A percentile compares a stretch with the other conserved stretches of the same genome.
Conservation (phyloP, 2,329 filamentous ascomycete species). For the Fusarium cyanostomum region DNA sequence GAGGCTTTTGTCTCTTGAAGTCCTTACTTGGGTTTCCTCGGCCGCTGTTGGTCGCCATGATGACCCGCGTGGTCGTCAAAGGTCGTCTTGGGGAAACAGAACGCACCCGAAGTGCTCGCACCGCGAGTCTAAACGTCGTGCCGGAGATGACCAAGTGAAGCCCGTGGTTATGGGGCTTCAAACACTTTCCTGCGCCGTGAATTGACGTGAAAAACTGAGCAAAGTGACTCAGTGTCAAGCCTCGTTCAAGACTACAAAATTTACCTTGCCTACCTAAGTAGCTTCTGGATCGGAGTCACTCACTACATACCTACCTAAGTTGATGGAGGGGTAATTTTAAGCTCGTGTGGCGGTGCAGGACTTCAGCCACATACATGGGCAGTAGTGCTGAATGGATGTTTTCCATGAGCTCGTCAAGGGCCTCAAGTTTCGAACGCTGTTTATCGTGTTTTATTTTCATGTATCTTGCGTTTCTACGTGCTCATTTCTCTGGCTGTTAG, state of each 20-base stretch:
- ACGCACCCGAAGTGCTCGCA: constrained; percentile 68
- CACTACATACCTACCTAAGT: constrained; percentile 12
- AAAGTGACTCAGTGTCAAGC: constrained; percentile 36
- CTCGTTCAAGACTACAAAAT: constrained; percentile 32
- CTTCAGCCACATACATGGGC: constrained; percentile 23
- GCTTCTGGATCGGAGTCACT: constrained; percentile 27
- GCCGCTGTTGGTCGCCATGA: constrained; percentile 68
- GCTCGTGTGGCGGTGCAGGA: constrained; percentile 31
- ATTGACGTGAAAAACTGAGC: constrained; percentile 28
- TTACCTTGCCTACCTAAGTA: constrained; percentile 33
- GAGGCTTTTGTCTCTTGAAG: not conserved
- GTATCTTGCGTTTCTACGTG: not conserved
- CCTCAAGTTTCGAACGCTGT: not conserved
- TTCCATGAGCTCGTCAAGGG: not conserved
- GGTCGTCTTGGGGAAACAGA: constrained; percentile 60
- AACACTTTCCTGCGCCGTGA: constrained; percentile 34
- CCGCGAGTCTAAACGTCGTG: constrained; percentile 61
- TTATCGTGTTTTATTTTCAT: not conserved
- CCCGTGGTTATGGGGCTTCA: constrained; percentile 50
- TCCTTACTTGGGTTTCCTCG: constrained; percentile 53
- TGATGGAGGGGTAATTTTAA: constrained; percentile 32
- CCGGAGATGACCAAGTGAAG: constrained; percentile 50
- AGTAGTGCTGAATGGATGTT: not conserved
- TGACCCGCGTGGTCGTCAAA: constrained; percentile 54
- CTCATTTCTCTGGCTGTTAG: not conserved